Base-by-base conservation (phyloP, 305 asterid genomes). In the Fraxinus platypoda region DNA sequence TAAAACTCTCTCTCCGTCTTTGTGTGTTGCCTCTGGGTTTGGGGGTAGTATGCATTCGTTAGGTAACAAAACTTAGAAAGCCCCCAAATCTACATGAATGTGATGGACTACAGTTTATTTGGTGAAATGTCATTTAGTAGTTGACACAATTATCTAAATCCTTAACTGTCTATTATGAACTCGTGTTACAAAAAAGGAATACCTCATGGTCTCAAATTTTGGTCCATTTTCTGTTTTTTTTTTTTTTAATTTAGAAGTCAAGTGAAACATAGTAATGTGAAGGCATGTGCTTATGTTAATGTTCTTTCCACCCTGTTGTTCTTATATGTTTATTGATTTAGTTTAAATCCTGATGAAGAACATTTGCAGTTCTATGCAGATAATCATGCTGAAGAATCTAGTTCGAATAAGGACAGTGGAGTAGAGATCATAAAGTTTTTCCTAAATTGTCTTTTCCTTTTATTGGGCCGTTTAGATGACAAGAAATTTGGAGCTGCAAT, bases 361-460 rank as follows among this genome's bases (percentile, higher is more conserved):
- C 75, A 38, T 77, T 81, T 88, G 88, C 91, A 95, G 98, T 84
- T 89, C 84, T 95, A 90, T 87, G 91, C 96, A 83, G 97, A 90
- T 46, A 90, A 89, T 86, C 88, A 87, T 75, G 84, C 81, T 78
- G 94, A 91, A 79, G 95, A 91, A 82, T 84, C 88, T 79, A 76
- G 84, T 81, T 74, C 73, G 75, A 88, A 87, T 81, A 85, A 88
- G 76, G 88, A 86, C 80, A 88, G 94, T 88, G 91, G 92, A 85
- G 83, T 82, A 43, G 97, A 91, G 84, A 94, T 95, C 34, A 80
- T 93, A 15, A 92, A 84, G 71, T 94, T 95, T 88, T 95, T 95
- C 86, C 79, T 95, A 87, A 94, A 92, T 83, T 95, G 99, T 86
- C 89, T 94, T 81, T 81, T 91, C 85, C 97, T 95, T 88, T 87